A percentile compares a stretch with the other conserved stretches of the same genome.
These are phyloP conservation scores for Xylariales sp. DNA, from an alignment of 2,329 filamentous ascomycete genomes.

Conservation along the genomic window DNA sequence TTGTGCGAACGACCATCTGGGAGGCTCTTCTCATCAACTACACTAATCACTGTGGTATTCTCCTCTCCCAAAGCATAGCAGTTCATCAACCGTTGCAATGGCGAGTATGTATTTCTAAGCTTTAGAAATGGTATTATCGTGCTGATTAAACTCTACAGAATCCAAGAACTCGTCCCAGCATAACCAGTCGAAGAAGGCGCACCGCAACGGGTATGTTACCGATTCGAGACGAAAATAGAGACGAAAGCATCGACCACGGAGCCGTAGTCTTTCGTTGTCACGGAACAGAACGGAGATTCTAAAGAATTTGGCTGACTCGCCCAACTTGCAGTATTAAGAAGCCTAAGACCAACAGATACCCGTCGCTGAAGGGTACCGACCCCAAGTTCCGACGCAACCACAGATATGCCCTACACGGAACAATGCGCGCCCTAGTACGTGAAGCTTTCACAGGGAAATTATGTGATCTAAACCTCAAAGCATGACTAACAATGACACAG, in stretches of 20 bases:
- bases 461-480: neutral
- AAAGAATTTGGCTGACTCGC: constrained; percentile 33
- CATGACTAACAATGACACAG: constrained; percentile 53
- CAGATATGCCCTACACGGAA: constrained; percentile 99
- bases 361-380: constrained; percentile 97
- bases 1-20: constrained; percentile 41
- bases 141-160: constrained; percentile 68
- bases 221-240: constrained; percentile 6
- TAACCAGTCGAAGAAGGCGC: constrained; percentile 98
- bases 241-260: constrained; percentile 5
- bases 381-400: constrained; percentile 99
- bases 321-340: constrained; percentile 88
- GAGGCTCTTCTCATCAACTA: constrained; percentile 40
- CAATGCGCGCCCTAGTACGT: constrained; percentile 95
- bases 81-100: constrained; percentile 65
- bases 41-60: constrained; percentile 41
- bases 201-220: constrained; percentile 91
- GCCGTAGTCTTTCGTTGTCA: neutral
- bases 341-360: constrained; percentile 99
- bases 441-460: neutral
- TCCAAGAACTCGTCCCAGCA: constrained; percentile 99
- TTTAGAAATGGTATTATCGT: neutral
- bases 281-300: neutral
- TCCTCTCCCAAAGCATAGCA: constrained; percentile 42
- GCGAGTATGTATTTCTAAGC: constrained; percentile 68